These are phyloP conservation scores for Fusarium sp. DNA, from an alignment of 2,329 filamentous ascomycete genomes.

Conservation along the genomic window DNA sequence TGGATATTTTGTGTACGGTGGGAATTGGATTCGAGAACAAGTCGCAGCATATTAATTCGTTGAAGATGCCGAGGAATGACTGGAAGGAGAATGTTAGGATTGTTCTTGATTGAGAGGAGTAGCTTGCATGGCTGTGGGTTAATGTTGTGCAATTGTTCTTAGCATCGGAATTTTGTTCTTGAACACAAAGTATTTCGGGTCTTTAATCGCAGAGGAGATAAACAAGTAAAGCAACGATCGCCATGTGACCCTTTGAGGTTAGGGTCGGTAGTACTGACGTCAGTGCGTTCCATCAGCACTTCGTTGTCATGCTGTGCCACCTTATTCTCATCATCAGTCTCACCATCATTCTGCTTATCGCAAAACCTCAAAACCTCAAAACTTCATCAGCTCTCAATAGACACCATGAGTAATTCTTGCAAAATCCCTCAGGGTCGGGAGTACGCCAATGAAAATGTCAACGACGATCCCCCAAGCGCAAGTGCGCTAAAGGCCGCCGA, in stretches of 20 bases:
- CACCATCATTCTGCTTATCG: not conserved
- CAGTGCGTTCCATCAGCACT: not conserved
- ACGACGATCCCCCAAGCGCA: constrained; percentile 7
- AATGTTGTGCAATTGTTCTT: too few species aligned
- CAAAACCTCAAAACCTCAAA: not conserved
- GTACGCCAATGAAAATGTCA: not conserved
- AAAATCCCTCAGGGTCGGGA: not conserved
- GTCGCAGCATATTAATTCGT: constrained; percentile 7
- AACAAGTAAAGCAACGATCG: not conserved
- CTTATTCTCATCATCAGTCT: not conserved
- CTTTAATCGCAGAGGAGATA: not conserved
- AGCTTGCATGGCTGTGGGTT: not conserved
- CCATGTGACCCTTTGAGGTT: not conserved
- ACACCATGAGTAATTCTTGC: constrained; percentile 3
- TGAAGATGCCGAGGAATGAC: constrained; percentile 27
- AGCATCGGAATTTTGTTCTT: too few species aligned
- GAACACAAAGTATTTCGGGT: too few species aligned
- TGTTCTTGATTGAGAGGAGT: not conserved
- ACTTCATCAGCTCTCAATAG: accelerated
- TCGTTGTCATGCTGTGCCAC: not conserved
- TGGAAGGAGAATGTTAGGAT: constrained; percentile 22
- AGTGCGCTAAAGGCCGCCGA: not conserved
- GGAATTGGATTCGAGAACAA: constrained; percentile 25
- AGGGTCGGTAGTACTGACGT: not conserved
- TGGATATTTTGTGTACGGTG: constrained; percentile 17